These are phyloP conservation scores for Hanseniaspora osmophila DNA, from an alignment of 805 yeast species.

Conservation along the genomic window DNA sequence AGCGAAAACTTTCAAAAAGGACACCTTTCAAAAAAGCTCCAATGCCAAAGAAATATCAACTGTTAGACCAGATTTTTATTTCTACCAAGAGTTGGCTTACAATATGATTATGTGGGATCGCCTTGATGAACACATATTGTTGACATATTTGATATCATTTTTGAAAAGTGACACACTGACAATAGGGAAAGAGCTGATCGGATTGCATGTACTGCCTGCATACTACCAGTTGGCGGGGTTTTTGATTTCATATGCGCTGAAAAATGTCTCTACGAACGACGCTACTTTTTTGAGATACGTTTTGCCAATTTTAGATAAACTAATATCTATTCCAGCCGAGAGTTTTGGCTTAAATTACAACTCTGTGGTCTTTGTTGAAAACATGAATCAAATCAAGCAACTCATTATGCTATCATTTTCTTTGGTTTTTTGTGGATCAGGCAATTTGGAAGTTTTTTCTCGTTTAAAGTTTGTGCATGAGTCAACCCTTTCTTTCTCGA, in stretches of 20 bases:
- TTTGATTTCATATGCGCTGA: slow-evolving; percentile 59
- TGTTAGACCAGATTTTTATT: slow-evolving; percentile 62
- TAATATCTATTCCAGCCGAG: slow-evolving; percentile 20
- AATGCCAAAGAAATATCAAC: slow-evolving; percentile 23
- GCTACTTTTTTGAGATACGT: slow-evolving; percentile 35
- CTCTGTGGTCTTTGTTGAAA: slow-evolving; percentile 34
- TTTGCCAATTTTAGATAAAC: slow-evolving; percentile 15
- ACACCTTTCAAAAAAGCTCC: slow-evolving; percentile 43
- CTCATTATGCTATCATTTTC: slow-evolving; percentile 51
- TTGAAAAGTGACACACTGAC: no score
- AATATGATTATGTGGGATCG: slow-evolving; percentile 61
- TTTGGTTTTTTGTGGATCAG: slow-evolving; percentile 78
- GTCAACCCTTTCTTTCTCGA: not conserved
- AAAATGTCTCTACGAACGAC: slow-evolving; percentile 59
- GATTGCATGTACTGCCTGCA: slow-evolving; percentile 27
- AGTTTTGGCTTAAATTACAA: slow-evolving; percentile 37
- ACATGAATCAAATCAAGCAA: slow-evolving; percentile 43
- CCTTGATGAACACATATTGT: slow-evolving; percentile 29
- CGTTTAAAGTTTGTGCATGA: slow-evolving; percentile 61
- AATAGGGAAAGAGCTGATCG: no score
- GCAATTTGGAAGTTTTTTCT: slow-evolving; percentile 67
- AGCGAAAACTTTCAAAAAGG: slow-evolving; percentile 39
- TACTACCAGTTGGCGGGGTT: slow-evolving; percentile 62
- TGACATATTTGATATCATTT: slow-evolving; percentile 13
- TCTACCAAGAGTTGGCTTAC: slow-evolving; percentile 48